phyloP scores from a whole-genome alignment of 495 filamentous ascomycete genomes.

The Saxophila tyrrhenica region DNA sequence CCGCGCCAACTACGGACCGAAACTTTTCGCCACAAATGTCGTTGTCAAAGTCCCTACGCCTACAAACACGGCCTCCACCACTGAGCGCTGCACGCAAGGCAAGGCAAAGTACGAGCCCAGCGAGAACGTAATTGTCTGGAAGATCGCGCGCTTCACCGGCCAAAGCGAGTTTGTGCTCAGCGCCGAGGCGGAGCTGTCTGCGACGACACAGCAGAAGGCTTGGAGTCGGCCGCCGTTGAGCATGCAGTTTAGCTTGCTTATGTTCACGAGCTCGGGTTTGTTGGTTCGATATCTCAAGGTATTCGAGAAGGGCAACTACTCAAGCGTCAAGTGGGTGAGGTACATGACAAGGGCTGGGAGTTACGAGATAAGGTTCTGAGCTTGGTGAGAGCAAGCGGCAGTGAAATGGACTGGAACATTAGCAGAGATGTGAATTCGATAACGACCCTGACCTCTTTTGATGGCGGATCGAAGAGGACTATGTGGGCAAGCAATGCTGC shows the following conservation, averaged over 20 bases:
- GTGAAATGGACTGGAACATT: too few species aligned
- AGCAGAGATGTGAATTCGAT: too few species aligned
- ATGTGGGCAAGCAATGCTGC: too few species aligned
- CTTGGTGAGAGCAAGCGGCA: too few species aligned
- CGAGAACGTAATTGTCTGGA: constrained; percentile 98
- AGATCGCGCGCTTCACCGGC: constrained; percentile 92
- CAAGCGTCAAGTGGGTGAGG: constrained; percentile 96
- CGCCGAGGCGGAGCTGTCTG: constrained; percentile 84
- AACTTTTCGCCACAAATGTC: constrained; percentile 98
- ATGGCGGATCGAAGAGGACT: too few species aligned
- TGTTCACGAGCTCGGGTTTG: constrained; percentile 93
- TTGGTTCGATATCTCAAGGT: constrained; percentile 95
- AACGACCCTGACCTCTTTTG: background rate
- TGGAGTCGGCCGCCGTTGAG: constrained; percentile 92
- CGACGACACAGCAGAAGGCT: constrained; percentile 97
- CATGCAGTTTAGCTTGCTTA: constrained; percentile 82
- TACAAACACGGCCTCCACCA: constrained; percentile 88
- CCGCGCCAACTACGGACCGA: constrained; percentile 88
- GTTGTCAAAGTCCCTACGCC: constrained; percentile 90
- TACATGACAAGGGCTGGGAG: constrained; percentile 95
- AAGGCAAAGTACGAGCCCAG: constrained; percentile 98
- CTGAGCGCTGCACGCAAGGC: constrained; percentile 86
- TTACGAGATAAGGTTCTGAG: constrained; percentile 60
- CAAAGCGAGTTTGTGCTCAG: constrained; percentile 90
- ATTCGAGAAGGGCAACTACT: constrained; percentile 99